phyloP scores from a whole-genome alignment of 164 flowering plant species.

The Sextonia rubra region DNA sequence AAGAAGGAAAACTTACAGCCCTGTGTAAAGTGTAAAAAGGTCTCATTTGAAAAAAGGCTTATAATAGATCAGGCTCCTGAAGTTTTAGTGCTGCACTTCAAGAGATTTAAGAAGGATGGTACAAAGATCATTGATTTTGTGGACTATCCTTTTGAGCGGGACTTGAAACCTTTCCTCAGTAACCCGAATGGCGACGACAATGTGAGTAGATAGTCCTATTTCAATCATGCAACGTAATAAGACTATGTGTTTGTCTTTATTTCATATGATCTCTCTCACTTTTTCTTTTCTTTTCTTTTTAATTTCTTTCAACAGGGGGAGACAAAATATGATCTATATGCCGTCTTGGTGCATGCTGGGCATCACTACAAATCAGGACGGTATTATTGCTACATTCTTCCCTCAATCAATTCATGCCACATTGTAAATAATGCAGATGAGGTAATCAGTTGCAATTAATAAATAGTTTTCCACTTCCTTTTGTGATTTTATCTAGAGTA shows the following conservation, averaged over 20 bases:
- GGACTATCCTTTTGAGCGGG: slow-evolving; percentile 50
- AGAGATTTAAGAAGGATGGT: slow-evolving; percentile 82
- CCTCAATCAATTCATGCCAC: slow-evolving; percentile 66
- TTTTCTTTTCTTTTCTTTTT: background rate
- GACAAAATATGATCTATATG: slow-evolving; percentile 71
- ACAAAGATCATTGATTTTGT: slow-evolving; percentile 73
- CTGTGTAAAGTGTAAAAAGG: slow-evolving; percentile 76
- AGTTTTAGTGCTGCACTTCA: slow-evolving; percentile 73
- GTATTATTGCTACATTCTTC: slow-evolving; percentile 66
- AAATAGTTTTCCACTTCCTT: background rate
- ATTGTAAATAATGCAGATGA: slow-evolving; percentile 60
- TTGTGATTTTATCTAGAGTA: background rate
- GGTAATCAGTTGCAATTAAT: slow-evolving; percentile 39
- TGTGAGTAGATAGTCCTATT: slow-evolving; percentile 34
- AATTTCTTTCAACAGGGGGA: slow-evolving; percentile 30
- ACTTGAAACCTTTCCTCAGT: slow-evolving; percentile 37
- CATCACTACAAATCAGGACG: slow-evolving; percentile 57
- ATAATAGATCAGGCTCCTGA: slow-evolving; percentile 54
- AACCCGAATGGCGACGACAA: slow-evolving; percentile 16
- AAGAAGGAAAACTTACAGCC: slow-evolving; percentile 62
- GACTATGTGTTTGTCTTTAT: background rate
- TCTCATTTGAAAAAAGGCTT: slow-evolving; percentile 68
- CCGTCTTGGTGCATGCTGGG: slow-evolving; percentile 75
- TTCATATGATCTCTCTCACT: background rate
- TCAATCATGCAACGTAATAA: background rate